Percentiles rank a stretch among this genome's conserved stretches.
phyloP scores from a whole-genome alignment of 2,329 filamentous ascomycete genomes.

The Ceratocystis lukuohia region DNA sequence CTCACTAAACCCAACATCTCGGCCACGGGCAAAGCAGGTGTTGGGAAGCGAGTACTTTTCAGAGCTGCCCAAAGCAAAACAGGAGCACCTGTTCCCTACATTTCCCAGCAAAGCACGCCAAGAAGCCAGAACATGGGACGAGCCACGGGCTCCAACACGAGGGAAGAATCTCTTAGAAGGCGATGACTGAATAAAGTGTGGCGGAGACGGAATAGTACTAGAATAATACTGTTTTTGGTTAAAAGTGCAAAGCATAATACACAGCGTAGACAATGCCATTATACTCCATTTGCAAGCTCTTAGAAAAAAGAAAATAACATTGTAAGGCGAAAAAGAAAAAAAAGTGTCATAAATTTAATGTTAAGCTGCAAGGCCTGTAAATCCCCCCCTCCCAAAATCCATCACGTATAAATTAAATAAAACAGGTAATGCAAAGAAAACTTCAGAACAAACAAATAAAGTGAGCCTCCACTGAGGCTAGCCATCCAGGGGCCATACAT shows the following conservation, averaged over 20 bases:
- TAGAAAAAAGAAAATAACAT: background rate
- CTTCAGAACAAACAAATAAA: background rate
- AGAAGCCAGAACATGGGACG: constrained; percentile 56
- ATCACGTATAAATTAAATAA: background rate
- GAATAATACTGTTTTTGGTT: too few relatives aligned
- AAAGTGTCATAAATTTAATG: constrained; percentile 2
- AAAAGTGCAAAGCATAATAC: background rate
- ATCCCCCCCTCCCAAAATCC: background rate
- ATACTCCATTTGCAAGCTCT: background rate
- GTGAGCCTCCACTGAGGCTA: background rate
- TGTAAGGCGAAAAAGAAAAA: background rate
- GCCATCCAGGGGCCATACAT: too few relatives aligned
- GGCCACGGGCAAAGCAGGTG: constrained; percentile 61
- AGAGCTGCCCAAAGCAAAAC: constrained; percentile 82
- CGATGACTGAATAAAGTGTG: background rate
- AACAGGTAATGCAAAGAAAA: constrained; percentile 6
- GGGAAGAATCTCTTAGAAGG: constrained; percentile 37
- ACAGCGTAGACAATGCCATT: background rate
- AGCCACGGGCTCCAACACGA: constrained; percentile 69
- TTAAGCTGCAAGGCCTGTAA: background rate
- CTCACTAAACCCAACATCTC: constrained; percentile 55
- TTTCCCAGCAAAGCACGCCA: constrained; percentile 92
- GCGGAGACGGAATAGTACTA: background rate
- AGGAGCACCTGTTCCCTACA: constrained; percentile 85
- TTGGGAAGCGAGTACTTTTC: constrained; percentile 72